phyloP scores from a whole-genome alignment of 2,329 filamentous ascomycete genomes.

The Paraphoma sp. region DNA sequence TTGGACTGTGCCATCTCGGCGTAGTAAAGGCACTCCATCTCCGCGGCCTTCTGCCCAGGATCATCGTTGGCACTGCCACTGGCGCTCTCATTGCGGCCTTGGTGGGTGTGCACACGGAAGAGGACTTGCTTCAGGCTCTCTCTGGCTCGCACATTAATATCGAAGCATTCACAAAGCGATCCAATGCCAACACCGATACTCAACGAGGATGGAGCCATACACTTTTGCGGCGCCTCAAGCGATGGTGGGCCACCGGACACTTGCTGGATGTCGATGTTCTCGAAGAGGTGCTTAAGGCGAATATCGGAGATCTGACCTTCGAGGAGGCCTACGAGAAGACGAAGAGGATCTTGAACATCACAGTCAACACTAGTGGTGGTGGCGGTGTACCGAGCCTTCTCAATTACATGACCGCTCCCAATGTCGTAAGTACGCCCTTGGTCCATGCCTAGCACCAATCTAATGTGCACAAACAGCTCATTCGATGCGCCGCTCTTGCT shows the following conservation, averaged over 20 bases:
- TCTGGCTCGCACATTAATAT: conserved; percentile 83
- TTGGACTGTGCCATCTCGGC: conserved; percentile 87
- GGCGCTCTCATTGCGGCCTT: conserved; percentile 89
- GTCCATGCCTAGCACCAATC: neutral
- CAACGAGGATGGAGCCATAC: conserved; percentile 59
- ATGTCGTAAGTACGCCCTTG: conserved; percentile 70
- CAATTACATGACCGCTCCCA: conserved; percentile 91
- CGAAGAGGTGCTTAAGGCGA: conserved; percentile 82
- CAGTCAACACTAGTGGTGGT: conserved; percentile 76
- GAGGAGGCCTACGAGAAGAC: conserved; percentile 89
- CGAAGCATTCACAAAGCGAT: conserved; percentile 70
- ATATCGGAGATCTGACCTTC: conserved; percentile 89
- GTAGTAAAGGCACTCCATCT: conserved; percentile 88
- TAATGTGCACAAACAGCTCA: conserved; percentile 61
- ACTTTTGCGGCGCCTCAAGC: conserved; percentile 67
- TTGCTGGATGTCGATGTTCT: conserved; percentile 83
- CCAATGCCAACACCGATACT: conserved; percentile 24
- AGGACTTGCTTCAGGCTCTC: conserved; percentile 79
- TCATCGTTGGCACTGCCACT: conserved; percentile 89
- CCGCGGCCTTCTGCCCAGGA: conserved; percentile 80
- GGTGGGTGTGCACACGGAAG: conserved; percentile 85
- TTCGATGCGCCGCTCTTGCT: conserved; percentile 79
- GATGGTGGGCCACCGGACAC: conserved; percentile 79
- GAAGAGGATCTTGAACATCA: conserved; percentile 89
- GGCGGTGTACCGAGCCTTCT: conserved; percentile 82